Conservation (phyloP, 2,329 filamentous ascomycete species). For the Arachnomyces sp. region DNA sequence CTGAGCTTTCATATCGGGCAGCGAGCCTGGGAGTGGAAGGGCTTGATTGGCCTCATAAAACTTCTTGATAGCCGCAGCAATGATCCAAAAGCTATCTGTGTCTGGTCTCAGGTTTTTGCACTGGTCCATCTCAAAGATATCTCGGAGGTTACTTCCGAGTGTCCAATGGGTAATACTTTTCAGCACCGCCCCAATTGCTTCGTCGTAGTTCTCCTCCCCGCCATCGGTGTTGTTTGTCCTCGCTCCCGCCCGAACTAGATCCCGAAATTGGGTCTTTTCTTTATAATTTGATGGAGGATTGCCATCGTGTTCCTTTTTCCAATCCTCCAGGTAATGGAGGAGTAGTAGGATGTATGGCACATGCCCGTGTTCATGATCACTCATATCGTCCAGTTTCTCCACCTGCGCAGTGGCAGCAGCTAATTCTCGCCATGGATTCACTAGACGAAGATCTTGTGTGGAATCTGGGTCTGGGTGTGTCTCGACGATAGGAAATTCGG, state of each 20-base stretch:
- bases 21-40: constrained; percentile 73
- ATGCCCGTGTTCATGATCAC: constrained; percentile 79
- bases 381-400: constrained; percentile 58
- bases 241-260: constrained; percentile 57
- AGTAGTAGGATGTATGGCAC: constrained; percentile 79
- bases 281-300: constrained; percentile 64
- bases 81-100: constrained; percentile 74
- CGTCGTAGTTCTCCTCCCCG: constrained; percentile 93
- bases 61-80: constrained; percentile 65
- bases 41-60: constrained; percentile 67
- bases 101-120: constrained; percentile 38
- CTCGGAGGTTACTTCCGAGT: constrained; percentile 59
- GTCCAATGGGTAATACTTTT: constrained; percentile 69
- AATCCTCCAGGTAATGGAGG: constrained; percentile 70
- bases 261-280: constrained; percentile 77
- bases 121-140: constrained; percentile 68
- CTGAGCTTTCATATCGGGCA: constrained; percentile 97
- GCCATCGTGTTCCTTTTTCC: constrained; percentile 63
- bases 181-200: constrained; percentile 77
- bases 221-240: constrained; percentile 70
- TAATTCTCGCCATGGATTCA: constrained; percentile 81
- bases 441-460: constrained; percentile 73
- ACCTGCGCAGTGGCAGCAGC: constrained; percentile 57
- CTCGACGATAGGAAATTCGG: constrained; percentile 85
- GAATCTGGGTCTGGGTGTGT: constrained; percentile 86